Conservation (phyloP, 2,329 filamentous ascomycete species). For the Ceratocystiopsis sp. region DNA sequence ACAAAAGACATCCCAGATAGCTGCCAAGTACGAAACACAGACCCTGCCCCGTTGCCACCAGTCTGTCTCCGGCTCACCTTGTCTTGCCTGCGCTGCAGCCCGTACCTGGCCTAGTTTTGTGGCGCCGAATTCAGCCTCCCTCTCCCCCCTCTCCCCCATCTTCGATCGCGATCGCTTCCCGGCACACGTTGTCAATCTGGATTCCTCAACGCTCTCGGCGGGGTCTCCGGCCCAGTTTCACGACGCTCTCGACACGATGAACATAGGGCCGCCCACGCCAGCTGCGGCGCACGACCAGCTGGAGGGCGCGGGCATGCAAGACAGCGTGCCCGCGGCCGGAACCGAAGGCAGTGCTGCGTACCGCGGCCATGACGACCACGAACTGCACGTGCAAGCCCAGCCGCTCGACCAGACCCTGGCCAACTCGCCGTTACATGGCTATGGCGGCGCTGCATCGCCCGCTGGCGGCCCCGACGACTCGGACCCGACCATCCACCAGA, state of each 20-base stretch:
- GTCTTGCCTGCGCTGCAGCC: background rate
- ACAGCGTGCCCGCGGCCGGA: conserved; percentile 22
- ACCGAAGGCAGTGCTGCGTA: background rate
- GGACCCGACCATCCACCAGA: background rate
- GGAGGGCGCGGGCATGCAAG: conserved; percentile 26
- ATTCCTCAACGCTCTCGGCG: conserved; percentile 31
- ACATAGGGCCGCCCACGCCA: conserved; percentile 21
- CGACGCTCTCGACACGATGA: conserved; percentile 34
- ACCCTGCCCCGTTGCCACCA: background rate
- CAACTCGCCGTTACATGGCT: conserved; percentile 18
- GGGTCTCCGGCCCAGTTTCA: conserved; percentile 35
- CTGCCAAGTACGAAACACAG: background rate
- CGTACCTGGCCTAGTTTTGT: background rate
- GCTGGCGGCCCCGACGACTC: conserved; percentile 16
- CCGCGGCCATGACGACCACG: conserved; percentile 10
- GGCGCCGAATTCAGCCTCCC: too few species aligned
- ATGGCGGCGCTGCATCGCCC: conserved; percentile 2
- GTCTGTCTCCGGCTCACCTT: background rate
- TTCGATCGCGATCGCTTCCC: background rate
- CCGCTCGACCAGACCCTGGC: conserved; percentile 32
- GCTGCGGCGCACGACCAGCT: conserved; percentile 11
- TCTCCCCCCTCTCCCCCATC: background rate
- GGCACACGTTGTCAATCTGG: conserved; percentile 22
- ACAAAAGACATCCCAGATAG: too few species aligned
- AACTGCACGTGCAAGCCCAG: conserved; percentile 27